phyloP scores from a whole-genome alignment of 2,329 filamentous ascomycete genomes.

The Coniochaeta sp. region DNA sequence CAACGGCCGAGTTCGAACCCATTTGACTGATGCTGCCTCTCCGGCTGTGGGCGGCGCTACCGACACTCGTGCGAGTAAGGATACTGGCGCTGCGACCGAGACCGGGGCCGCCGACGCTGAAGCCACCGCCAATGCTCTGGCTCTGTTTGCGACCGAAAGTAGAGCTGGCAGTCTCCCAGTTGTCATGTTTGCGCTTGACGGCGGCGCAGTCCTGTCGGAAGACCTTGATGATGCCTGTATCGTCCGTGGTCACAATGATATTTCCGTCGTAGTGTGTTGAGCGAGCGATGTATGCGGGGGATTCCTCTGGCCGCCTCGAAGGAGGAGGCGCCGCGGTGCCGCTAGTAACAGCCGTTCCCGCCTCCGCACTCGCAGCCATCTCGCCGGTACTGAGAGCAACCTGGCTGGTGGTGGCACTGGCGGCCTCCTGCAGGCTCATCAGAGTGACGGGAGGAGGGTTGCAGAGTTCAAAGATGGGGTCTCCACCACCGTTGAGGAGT shows the following conservation, averaged over 20 bases:
- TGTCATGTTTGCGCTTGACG: slow-evolving; percentile 66
- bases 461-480: slow-evolving; percentile 93
- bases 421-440: slow-evolving; percentile 60
- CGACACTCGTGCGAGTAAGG: slow-evolving; percentile 42
- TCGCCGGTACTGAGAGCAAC: slow-evolving; percentile 25
- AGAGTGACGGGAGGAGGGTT: slow-evolving; percentile 88
- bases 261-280: slow-evolving; percentile 73
- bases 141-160: slow-evolving; percentile 64
- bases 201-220: slow-evolving; percentile 93
- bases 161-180: slow-evolving; percentile 65
- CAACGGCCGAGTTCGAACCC: slow-evolving; percentile 13
- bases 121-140: slow-evolving; percentile 48
- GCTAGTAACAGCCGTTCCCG: not conserved
- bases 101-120: slow-evolving; percentile 40
- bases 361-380: slow-evolving; percentile 18
- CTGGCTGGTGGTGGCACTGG: slow-evolving; percentile 28
- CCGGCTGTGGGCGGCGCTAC: slow-evolving; percentile 33
- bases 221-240: slow-evolving; percentile 82
- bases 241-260: slow-evolving; percentile 88
- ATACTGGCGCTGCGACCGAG: slow-evolving; percentile 52
- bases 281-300: slow-evolving; percentile 69
- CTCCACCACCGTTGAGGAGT: slow-evolving; percentile 70
- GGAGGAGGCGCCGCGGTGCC: slow-evolving; percentile 1
- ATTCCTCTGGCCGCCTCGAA: slow-evolving; percentile 52
- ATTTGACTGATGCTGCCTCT: slow-evolving; percentile 44